Evolutionary conservation across 2,329 filamentous ascomycete species (phyloP).

Genomic region (Alternaria panax): DNA sequence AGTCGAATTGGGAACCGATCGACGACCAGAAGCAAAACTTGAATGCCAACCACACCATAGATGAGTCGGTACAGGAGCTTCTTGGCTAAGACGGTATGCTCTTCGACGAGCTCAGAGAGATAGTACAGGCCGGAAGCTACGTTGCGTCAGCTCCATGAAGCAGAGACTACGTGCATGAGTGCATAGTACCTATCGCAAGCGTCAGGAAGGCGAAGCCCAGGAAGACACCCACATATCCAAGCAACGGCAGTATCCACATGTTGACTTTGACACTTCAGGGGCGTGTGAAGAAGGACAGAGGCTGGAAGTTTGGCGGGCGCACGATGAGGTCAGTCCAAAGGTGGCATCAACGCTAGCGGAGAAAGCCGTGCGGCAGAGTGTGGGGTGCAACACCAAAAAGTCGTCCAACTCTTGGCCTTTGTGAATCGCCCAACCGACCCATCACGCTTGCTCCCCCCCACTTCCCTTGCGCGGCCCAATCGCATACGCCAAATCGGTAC

Average conservation of each 20-base stretch:
- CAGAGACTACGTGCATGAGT: background rate
- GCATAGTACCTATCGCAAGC: slow-evolving; percentile 77
- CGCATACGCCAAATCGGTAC: background rate
- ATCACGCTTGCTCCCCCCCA: background rate
- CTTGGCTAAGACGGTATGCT: slow-evolving; percentile 93
- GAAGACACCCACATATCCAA: slow-evolving; percentile 87
- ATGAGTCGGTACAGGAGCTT: slow-evolving; percentile 85
- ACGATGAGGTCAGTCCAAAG: slow-evolving; percentile 38
- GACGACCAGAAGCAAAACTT: slow-evolving; percentile 76
- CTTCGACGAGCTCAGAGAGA: slow-evolving; percentile 95
- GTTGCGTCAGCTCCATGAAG: slow-evolving; percentile 7
- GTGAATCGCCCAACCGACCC: slow-evolving; percentile 1
- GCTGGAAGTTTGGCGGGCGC: slow-evolving; percentile 12
- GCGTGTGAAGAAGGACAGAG: slow-evolving; percentile 6
- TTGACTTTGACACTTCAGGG: slow-evolving; percentile 32
- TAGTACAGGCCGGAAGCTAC: slow-evolving; percentile 97
- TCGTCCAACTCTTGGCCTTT: slow-evolving; percentile 30
- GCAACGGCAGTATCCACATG: slow-evolving; percentile 95
- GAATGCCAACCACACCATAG: slow-evolving; percentile 78
- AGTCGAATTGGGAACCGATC: slow-evolving; percentile 85
- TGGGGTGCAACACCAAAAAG: slow-evolving; percentile 38
- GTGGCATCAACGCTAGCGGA: slow-evolving; percentile 32
- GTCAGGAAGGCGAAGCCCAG: slow-evolving; percentile 94
- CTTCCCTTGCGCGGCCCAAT: background rate
- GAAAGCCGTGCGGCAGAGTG: slow-evolving; percentile 24